Conservation (phyloP, 345 rosid genomes). For the Aquilaria sinensis region DNA sequence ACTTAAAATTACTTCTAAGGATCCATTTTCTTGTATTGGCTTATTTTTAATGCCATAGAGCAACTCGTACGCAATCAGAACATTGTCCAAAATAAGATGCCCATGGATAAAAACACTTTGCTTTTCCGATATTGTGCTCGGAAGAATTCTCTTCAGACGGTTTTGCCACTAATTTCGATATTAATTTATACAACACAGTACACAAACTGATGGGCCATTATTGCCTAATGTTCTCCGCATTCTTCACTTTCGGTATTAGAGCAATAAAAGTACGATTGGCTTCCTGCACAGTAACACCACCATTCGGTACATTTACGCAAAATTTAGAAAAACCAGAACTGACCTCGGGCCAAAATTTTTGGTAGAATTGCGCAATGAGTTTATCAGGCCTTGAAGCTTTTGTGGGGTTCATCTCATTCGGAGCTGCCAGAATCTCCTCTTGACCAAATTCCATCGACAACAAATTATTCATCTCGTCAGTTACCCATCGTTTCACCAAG, state of each 20-base stretch:
- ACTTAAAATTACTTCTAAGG: too few species aligned
- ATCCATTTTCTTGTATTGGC: too few species aligned
- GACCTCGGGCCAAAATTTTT: not conserved
- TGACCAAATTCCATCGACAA: too few species aligned
- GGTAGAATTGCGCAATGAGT: not conserved
- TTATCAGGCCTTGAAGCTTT: not conserved
- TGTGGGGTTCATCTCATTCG: too few species aligned
- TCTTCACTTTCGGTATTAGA: not conserved
- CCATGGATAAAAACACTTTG: not conserved
- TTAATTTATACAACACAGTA: too few species aligned
- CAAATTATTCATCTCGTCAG: not conserved
- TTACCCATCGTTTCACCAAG: not conserved
- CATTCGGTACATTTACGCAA: not conserved
- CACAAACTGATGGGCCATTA: not conserved
- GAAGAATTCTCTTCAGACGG: not conserved
- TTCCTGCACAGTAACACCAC: not conserved
- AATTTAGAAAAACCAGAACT: not conserved
- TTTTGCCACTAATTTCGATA: not conserved
- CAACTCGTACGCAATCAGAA: not conserved
- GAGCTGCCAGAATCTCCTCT: not conserved
- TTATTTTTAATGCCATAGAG: too few species aligned
- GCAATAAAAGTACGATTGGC: not conserved
- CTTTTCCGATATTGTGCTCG: not conserved
- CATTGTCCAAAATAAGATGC: not conserved
- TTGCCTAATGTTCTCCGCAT: not conserved